Conservation (phyloP, 495 filamentous ascomycete genomes). For the Penicillium egyptiacum region DNA sequence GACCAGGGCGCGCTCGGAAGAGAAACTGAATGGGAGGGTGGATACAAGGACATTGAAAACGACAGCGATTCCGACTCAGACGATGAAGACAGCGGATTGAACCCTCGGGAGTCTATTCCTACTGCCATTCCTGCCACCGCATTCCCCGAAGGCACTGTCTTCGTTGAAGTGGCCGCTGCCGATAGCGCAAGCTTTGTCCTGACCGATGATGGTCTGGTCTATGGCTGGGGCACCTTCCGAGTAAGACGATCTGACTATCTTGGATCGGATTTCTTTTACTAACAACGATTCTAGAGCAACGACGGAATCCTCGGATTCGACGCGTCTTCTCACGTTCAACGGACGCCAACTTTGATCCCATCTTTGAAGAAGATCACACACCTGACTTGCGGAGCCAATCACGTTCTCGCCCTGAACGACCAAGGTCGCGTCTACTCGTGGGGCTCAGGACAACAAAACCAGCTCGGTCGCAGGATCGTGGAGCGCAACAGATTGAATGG, state of each 20-base stretch:
- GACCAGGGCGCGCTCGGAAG: slow-evolving; percentile 65
- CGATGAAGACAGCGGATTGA: slow-evolving; percentile 58
- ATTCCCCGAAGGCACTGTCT: slow-evolving; percentile 57
- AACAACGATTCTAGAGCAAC: slow-evolving; percentile 45
- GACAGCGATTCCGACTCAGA: slow-evolving; percentile 51
- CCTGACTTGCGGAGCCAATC: slow-evolving; percentile 59
- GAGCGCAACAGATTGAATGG: slow-evolving; percentile 55
- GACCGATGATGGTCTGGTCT: slow-evolving; percentile 64
- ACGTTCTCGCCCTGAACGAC: slow-evolving; percentile 59
- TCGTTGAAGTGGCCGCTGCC: slow-evolving; percentile 60
- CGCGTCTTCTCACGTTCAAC: slow-evolving; percentile 41
- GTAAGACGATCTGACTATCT: slow-evolving; percentile 37
- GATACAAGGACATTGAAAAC: slow-evolving; percentile 63
- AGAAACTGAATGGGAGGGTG: slow-evolving; percentile 60
- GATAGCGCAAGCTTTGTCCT: slow-evolving; percentile 66
- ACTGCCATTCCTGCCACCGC: slow-evolving; percentile 50
- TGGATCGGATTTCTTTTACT: slow-evolving; percentile 10
- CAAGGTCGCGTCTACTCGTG: slow-evolving; percentile 59
- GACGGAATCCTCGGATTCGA: slow-evolving; percentile 60
- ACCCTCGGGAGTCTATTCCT: slow-evolving; percentile 60
- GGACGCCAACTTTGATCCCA: slow-evolving; percentile 49
- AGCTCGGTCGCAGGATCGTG: slow-evolving; percentile 63
- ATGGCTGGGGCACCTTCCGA: slow-evolving; percentile 72
- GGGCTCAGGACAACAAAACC: slow-evolving; percentile 63
- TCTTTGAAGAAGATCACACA: slow-evolving; percentile 57